Base-by-base conservation (phyloP, 768 basidiomycete genomes). In the Boletus barrowsii region DNA sequence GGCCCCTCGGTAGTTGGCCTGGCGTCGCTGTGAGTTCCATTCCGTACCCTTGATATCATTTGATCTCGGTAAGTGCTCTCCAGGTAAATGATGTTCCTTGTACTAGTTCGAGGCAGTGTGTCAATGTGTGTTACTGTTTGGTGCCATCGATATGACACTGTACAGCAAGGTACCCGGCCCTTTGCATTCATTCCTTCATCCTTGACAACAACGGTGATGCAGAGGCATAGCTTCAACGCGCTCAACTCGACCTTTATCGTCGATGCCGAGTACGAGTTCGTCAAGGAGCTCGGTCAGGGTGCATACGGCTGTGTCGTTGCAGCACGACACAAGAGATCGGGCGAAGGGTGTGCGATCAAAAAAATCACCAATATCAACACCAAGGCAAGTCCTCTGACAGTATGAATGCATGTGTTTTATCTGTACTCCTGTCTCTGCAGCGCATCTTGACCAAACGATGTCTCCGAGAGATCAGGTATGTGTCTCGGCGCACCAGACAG, bases 401-500 rank as follows among this genome's bases (percentile, higher is more conserved):
- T 40, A 32, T 35, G 3, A 17, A 2, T 45, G 47, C 20, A 44
- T 33, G n/a, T 60, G 61, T 50, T 65, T 56, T 57, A 54, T 29
- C 54, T 36, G 17, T 51, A 8, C 10, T 26, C 36, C 51, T 33
- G 37, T 53, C 54, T 13, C 22, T 44, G 17, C 54, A 95, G 90
- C 84, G 90, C 66, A 98, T 98, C 70, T 76, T 98, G 62, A 98
- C 96, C 47, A 99, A 99, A 73, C 80, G 97, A 71, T 98, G 96
- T 69, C 72, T 98, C 70, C 77, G 97, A 44, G 97, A 99, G 75
- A 92, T 99, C 73, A 90, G 84, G 91, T 89, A 66, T 53, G 80
- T 73, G 22, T 29, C 24, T 42, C 20, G 40, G 44, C 40, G 26
- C 43, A 20, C 14, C 14, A 33, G 35, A 10, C 14, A 14, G 4